A percentile compares a stretch with the other conserved stretches of the same genome.
Evolutionary conservation across 2,329 filamentous ascomycete genomes (phyloP).

Genomic region (Pyrenophora seminiperda): DNA sequence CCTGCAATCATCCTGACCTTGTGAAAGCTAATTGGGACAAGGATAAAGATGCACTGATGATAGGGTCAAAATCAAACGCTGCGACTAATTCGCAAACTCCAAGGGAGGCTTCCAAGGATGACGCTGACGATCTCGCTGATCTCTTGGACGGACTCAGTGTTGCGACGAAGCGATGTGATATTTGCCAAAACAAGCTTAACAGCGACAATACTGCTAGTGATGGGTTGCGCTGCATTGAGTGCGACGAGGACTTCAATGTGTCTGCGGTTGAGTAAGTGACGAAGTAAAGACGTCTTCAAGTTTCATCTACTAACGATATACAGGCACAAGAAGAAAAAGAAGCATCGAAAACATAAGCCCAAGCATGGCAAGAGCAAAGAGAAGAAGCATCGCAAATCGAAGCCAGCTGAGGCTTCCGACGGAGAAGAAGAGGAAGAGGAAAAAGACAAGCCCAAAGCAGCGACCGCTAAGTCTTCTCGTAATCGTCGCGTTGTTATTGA

Average conservation of each 20-base stretch:
- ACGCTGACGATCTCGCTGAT: slow-evolving; percentile 82
- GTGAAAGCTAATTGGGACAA: slow-evolving; percentile 84
- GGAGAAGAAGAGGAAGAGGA: slow-evolving; percentile 27
- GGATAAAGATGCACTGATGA: slow-evolving; percentile 81
- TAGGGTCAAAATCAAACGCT: slow-evolving; percentile 57
- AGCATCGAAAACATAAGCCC: slow-evolving; percentile 52
- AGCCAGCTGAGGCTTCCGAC: slow-evolving; percentile 27
- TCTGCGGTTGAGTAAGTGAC: slow-evolving; percentile 49
- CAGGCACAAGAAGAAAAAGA: slow-evolving; percentile 42
- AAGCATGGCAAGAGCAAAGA: slow-evolving; percentile 31
- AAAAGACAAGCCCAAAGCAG: slow-evolving; percentile 24
- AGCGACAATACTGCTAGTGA: slow-evolving; percentile 60
- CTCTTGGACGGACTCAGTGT: slow-evolving; percentile 85
- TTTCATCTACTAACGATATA: slow-evolving; percentile 40
- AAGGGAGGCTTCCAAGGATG: slow-evolving; percentile 56
- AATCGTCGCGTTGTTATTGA: slow-evolving; percentile 59
- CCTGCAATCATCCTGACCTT: slow-evolving; percentile 91
- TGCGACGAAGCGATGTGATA: slow-evolving; percentile 76
- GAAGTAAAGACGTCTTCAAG: slow-evolving; percentile 30
- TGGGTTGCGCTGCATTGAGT: slow-evolving; percentile 71
- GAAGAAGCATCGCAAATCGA: slow-evolving; percentile 46
- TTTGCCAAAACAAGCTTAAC: slow-evolving; percentile 75
- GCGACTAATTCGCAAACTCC: slow-evolving; percentile 43
- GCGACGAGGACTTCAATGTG: slow-evolving; percentile 73
- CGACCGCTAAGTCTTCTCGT: slow-evolving; percentile 26